These are phyloP conservation scores for Curvularia lunata DNA, from an alignment of 2,329 filamentous ascomycete genomes.

Conservation along the genomic window DNA sequence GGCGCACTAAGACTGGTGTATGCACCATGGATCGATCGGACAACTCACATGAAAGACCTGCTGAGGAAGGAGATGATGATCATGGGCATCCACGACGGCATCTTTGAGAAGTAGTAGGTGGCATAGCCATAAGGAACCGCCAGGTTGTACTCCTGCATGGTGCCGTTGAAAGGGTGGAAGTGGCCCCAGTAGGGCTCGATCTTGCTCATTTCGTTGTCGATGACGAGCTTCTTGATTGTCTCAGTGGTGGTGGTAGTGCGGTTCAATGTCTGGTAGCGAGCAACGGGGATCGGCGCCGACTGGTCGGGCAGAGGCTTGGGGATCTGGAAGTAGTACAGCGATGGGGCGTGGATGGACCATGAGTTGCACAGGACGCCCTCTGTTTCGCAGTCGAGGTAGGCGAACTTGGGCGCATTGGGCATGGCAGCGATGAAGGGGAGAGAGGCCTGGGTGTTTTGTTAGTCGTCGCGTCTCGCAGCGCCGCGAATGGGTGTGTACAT, in stretches of 20 bases:
- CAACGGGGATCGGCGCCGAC: slow-evolving; percentile 66
- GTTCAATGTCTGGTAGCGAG: slow-evolving; percentile 72
- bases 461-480: slow-evolving; percentile 4
- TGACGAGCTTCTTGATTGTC: slow-evolving; percentile 66
- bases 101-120: slow-evolving; percentile 66
- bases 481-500: slow-evolving; percentile 22
- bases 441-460: slow-evolving; percentile 57
- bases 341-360: slow-evolving; percentile 70
- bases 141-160: slow-evolving; percentile 66
- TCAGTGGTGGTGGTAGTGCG: slow-evolving; percentile 70
- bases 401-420: slow-evolving; percentile 70
- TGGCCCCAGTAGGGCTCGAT: slow-evolving; percentile 64
- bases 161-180: slow-evolving; percentile 79
- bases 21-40: neutral
- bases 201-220: slow-evolving; percentile 64
- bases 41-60: slow-evolving; percentile 74
- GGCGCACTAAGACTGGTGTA: neutral
- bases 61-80: slow-evolving; percentile 74
- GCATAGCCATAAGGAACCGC: slow-evolving; percentile 70
- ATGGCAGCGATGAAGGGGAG: slow-evolving; percentile 67
- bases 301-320: slow-evolving; percentile 67
- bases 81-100: slow-evolving; percentile 79
- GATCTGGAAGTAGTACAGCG: slow-evolving; percentile 69
- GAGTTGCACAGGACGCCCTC: slow-evolving; percentile 76
- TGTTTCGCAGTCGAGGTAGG: slow-evolving; percentile 73